Evolutionary conservation across 2,329 filamentous ascomycete genomes (phyloP), one percentile per base, ranked within the genome.

Genomic region (Lachnellula occidentalis): DNA sequence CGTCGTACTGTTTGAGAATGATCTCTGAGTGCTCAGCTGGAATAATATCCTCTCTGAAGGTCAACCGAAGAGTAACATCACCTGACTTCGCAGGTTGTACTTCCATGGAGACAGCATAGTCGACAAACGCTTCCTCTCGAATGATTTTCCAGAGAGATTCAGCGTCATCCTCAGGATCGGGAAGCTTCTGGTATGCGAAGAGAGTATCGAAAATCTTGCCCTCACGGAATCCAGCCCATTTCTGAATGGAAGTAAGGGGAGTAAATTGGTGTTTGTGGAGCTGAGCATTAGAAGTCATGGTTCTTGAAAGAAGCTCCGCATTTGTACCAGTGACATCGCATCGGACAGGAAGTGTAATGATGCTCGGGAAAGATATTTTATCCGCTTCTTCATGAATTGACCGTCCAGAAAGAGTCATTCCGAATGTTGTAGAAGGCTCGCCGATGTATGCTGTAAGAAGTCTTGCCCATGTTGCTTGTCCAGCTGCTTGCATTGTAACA

Each of bases 31-130:
- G 91, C 51, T 84, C 76, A 1, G 60, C 45, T 0, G 92, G 90
- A 8, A 96, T 67, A 2, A 88, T 60, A 56, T 85, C 77, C 14
- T 77, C 74, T 58, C 81, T 77, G 60, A 82, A 87, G 0, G 86
- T 91, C 19, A 95, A 69, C 8, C 83, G 81, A 7, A 94, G 74
- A 12, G 74, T 69, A 1, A 95, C 64, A 2, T 69, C 63, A 1
- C 76, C 77, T 0, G 71, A 61, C 0, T 61, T 51, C 1, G 66
- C 69, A 0, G 86, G 83, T 55, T 91, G 83, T 34, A 95, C 70
- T 68, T 96, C 92, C 19, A 96, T 73, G 0, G 92, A 96, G 0
- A 95, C 72, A 0, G 86, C 76, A 68, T 92, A 96, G 62, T 95
- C 88, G 2, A 88, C 82, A 1, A 77, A 81, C 5, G 87, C 86